A percentile compares a stretch with the other conserved stretches of the same genome.
Evolutionary conservation across 2,329 filamentous ascomycete genomes (phyloP).

Genomic region (Pyrenochaeta sp.): DNA sequence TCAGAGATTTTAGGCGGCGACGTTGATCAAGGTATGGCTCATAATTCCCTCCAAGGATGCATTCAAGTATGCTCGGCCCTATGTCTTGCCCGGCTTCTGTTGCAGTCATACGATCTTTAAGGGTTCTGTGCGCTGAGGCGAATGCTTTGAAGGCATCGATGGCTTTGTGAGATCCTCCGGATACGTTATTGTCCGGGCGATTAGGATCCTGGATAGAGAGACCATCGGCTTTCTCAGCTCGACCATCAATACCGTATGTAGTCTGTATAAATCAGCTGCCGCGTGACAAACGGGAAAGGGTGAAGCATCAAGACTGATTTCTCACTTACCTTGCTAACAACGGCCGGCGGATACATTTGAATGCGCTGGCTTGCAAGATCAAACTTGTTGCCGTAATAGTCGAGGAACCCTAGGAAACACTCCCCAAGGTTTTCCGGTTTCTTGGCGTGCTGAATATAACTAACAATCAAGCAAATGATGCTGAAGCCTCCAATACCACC

Average conservation of each 20-base stretch:
- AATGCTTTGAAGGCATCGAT: conserved; percentile 74
- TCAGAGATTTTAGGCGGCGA: conserved; percentile 59
- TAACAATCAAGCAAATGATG: conserved; percentile 91
- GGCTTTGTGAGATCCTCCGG: conserved; percentile 81
- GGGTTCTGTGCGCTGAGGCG: conserved; percentile 52
- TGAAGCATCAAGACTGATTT: not conserved
- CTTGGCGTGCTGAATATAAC: conserved; percentile 77
- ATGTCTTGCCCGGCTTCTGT: conserved; percentile 23
- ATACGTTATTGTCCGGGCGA: conserved; percentile 83
- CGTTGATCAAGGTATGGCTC: conserved; percentile 75
- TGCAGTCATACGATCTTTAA: conserved; percentile 63
- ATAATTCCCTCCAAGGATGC: conserved; percentile 82
- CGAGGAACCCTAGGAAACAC: conserved; percentile 85
- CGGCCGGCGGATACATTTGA: conserved; percentile 73
- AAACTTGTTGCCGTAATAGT: conserved; percentile 87
- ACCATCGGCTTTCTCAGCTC: conserved; percentile 58
- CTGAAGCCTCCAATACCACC: conserved; percentile 95
- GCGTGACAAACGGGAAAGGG: not conserved
- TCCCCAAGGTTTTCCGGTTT: conserved; percentile 71
- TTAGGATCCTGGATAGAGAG: conserved; percentile 94
- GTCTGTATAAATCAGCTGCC: conserved; percentile 24
- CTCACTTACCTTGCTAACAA: conserved; percentile 75
- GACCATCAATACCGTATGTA: conserved; percentile 38
- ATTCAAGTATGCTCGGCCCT: conserved; percentile 69
- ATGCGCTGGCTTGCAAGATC: conserved; percentile 76